Percentiles rank a stretch among this genome's conserved stretches.
Conservation (phyloP, 192 early-diverging fungal species). For the Backusella australiensis region DNA sequence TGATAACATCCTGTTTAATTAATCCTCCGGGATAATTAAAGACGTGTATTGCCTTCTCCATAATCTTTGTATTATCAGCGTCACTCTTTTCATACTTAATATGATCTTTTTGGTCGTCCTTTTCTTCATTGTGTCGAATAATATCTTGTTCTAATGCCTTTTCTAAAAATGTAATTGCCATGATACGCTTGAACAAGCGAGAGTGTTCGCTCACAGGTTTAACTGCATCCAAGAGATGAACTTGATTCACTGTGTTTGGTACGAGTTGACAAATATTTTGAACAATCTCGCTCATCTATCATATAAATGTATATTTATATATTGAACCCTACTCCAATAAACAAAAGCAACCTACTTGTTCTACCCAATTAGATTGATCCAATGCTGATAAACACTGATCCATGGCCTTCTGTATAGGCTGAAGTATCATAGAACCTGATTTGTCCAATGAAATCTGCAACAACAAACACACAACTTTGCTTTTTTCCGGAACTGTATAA, state of each 20-base stretch:
- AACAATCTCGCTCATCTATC: background rate
- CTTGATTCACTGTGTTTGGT: background rate
- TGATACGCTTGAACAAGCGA: background rate
- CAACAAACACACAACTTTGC: background rate
- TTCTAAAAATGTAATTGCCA: background rate
- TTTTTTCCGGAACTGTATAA: background rate
- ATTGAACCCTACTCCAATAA: background rate
- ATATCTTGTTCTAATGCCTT: background rate
- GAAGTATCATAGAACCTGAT: background rate
- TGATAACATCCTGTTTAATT: background rate
- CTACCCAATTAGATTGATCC: background rate
- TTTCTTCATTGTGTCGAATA: background rate
- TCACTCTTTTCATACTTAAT: background rate
- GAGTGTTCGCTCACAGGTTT: background rate
- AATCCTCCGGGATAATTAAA: conserved; percentile 1
- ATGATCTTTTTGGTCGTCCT: too few relatives aligned
- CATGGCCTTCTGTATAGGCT: background rate
- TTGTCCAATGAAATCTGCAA: conserved; percentile 1
- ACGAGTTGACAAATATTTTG: background rate
- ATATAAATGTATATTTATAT: background rate
- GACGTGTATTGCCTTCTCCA: background rate
- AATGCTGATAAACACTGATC: conserved; percentile 7
- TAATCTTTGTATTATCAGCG: background rate
- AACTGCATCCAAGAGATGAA: background rate
- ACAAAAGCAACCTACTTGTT: background rate